Conservation (phyloP, 139 green algal genomes). For the Coelastrella sp. region DNA sequence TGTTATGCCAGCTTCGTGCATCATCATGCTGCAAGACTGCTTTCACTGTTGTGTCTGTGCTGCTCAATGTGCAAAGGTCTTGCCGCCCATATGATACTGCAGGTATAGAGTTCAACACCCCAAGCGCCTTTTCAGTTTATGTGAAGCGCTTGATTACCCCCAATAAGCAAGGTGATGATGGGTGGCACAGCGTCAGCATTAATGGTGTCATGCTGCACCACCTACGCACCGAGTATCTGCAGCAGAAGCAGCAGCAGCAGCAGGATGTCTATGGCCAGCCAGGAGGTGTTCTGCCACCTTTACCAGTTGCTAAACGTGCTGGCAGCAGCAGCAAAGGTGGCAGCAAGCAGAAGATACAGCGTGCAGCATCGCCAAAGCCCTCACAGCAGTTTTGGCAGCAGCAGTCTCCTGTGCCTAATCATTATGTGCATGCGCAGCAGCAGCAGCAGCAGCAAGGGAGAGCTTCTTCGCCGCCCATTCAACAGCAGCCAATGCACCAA, state of each 20-base stretch:
- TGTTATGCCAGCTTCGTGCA: too few species aligned
- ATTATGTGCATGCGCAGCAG: conserved; percentile 1
- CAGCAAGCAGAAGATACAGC: conserved; percentile 6
- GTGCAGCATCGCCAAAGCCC: not conserved
- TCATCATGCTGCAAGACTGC: too few species aligned
- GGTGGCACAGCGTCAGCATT: conserved; percentile 73
- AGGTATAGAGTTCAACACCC: conserved; percentile 60
- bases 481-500: not conserved
- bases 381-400: not conserved
- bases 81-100: too few species aligned
- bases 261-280: not conserved
- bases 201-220: conserved; percentile 30
- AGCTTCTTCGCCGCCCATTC: not conserved
- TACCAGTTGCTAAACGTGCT: not conserved
- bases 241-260: conserved; percentile 32
- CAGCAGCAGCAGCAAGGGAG: not conserved
- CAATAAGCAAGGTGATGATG: conserved; percentile 78
- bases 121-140: conserved; percentile 74
- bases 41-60: too few species aligned
- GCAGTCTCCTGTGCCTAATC: not conserved
- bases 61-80: too few species aligned
- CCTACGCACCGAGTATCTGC: conserved; percentile 25
- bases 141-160: conserved; percentile 72
- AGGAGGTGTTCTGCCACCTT: not conserved
- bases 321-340: conserved; percentile 12